These are phyloP conservation scores for Colletotrichum salicis DNA, from an alignment of 2,329 filamentous ascomycete genomes.

Conservation along the genomic window DNA sequence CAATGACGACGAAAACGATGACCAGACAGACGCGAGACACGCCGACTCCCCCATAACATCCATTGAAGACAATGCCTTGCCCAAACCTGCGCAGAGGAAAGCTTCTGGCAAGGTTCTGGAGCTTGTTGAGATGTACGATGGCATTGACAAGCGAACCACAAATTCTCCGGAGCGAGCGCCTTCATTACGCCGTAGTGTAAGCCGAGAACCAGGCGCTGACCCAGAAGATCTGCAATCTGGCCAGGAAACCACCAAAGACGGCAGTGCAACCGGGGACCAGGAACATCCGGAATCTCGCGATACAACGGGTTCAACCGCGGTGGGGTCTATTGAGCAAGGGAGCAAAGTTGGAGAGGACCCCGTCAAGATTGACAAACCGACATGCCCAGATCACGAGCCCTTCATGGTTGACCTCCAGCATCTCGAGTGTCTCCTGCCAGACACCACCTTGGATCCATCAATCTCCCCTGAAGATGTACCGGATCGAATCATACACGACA, in stretches of 20 bases:
- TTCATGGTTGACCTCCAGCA: slow-evolving; percentile 46
- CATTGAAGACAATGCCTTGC: slow-evolving; percentile 51
- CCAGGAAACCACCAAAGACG: not conserved
- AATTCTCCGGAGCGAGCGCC: slow-evolving; percentile 2
- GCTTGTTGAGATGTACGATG: slow-evolving; percentile 62
- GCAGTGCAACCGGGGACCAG: not conserved
- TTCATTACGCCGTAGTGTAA: slow-evolving; percentile 14
- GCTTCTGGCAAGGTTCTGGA: slow-evolving; percentile 56
- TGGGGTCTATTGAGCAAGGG: not conserved
- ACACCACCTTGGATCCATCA: slow-evolving; percentile 33
- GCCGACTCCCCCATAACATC: slow-evolving; percentile 57
- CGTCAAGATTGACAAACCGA: slow-evolving; percentile 10
- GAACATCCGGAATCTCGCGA: not conserved
- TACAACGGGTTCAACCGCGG: not conserved
- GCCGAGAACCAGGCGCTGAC: not conserved
- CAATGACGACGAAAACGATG: slow-evolving; percentile 38
- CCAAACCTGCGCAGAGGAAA: slow-evolving; percentile 9
- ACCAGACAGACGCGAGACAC: not conserved
- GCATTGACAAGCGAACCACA: slow-evolving; percentile 45
- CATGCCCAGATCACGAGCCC: slow-evolving; percentile 27
- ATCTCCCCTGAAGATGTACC: slow-evolving; percentile 47
- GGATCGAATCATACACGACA: slow-evolving; percentile 61
- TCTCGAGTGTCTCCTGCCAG: slow-evolving; percentile 48
- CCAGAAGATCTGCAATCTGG: not conserved
- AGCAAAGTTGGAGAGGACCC: not conserved